Evolutionary conservation across 2,329 filamentous ascomycete species (phyloP).

Genomic region (Fusarium sororula): DNA sequence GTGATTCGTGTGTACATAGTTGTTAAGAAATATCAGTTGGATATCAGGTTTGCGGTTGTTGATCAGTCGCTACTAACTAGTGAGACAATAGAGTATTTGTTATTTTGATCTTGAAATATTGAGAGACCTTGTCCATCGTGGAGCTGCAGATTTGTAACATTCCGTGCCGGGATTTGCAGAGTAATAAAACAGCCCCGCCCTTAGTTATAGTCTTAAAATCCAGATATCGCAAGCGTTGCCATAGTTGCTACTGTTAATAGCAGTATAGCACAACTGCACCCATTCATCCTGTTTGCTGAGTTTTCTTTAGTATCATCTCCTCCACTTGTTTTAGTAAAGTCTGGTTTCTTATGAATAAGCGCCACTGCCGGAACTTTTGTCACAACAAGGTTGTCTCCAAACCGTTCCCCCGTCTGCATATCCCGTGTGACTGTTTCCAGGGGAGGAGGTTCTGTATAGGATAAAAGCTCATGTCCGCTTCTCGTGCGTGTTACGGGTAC

Average conservation of each 20-base stretch:
- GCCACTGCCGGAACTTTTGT: conserved; percentile 7
- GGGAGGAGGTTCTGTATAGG: neutral
- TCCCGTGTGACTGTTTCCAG: neutral
- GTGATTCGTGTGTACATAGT: neutral
- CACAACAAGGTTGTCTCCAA: neutral
- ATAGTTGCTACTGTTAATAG: neutral
- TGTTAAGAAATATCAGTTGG: neutral
- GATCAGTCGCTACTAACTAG: rapidly evolving
- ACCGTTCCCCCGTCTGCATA: neutral
- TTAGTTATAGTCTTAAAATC: no score
- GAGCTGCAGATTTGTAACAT: neutral
- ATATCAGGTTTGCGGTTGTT: no score
- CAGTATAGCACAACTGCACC: neutral
- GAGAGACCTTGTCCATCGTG: rapidly evolving
- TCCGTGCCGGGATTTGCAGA: neutral
- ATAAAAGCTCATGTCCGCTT: no score
- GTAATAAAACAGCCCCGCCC: neutral
- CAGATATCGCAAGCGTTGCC: neutral
- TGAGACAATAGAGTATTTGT: neutral
- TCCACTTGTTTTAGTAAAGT: neutral
- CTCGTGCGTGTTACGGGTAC: neutral
- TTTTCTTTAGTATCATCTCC: neutral
- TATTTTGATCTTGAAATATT: neutral
- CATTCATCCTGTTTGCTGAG: neutral
- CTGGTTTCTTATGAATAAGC: neutral